Percentiles rank a stretch among this genome's conserved stretches.
Evolutionary conservation across 1,284 basidiomycete genomes (phyloP).

Genomic region (Xerocomus nothofagi): DNA sequence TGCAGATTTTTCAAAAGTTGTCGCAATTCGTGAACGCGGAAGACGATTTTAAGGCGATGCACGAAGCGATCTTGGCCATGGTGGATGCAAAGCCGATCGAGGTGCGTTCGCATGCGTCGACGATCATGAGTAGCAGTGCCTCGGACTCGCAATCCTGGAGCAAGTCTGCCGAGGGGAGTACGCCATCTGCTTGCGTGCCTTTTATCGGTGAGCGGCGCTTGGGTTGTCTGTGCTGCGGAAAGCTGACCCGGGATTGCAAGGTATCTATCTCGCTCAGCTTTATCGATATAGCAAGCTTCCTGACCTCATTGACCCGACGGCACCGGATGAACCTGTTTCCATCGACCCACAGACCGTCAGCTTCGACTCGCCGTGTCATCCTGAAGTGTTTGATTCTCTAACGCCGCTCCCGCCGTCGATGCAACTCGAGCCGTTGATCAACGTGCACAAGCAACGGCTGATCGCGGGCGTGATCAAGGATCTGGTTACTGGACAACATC

Average conservation of each 20-base stretch:
- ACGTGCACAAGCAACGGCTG: conserved; percentile 83
- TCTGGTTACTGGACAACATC: conserved; percentile 77
- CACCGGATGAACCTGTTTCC: conserved; percentile 65
- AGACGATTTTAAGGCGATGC: conserved; percentile 77
- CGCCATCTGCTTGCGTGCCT: conserved; percentile 63
- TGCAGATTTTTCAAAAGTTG: conserved; percentile 74
- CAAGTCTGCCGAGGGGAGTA: conserved; percentile 48
- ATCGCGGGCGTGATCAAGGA: conserved; percentile 77
- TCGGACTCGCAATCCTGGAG: conserved; percentile 39
- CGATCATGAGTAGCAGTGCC: conserved; percentile 47
- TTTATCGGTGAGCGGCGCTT: conserved; percentile 62
- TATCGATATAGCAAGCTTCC: conserved; percentile 67
- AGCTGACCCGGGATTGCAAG: conserved; percentile 38
- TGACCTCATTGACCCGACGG: conserved; percentile 80
- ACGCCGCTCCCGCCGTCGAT: conserved; percentile 69
- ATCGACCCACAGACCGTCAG: conserved; percentile 62
- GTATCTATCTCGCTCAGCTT: conserved; percentile 77
- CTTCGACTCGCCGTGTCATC: conserved; percentile 67
- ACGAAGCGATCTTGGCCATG: conserved; percentile 63
- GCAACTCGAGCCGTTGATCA: conserved; percentile 82
- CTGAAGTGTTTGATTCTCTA: conserved; percentile 73
- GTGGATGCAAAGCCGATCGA: conserved; percentile 63
- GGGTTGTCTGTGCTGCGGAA: not conserved
- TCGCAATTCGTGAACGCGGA: conserved; percentile 66
- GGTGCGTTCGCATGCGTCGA: conserved; percentile 46